These are phyloP conservation scores for Cutaneotrichosporon mucoides DNA, from an alignment of 1,284 basidiomycete genomes.

Conservation along the genomic window DNA sequence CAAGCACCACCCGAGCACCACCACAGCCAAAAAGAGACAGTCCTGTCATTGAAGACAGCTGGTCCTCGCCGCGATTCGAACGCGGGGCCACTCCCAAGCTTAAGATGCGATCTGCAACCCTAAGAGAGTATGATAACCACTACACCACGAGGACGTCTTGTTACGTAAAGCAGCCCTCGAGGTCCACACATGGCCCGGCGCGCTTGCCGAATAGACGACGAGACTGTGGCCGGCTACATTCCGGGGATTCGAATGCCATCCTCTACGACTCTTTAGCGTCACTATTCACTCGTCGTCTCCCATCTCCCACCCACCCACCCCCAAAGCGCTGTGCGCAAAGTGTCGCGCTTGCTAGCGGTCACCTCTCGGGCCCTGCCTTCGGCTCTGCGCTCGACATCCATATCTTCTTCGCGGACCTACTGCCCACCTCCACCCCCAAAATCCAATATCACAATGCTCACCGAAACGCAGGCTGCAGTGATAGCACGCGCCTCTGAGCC, in stretches of 20 bases:
- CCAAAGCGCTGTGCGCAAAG: too few relatives aligned
- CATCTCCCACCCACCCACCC: too few relatives aligned
- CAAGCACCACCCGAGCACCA: too few relatives aligned
- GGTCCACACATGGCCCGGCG: too few relatives aligned
- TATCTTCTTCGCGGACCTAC: background rate
- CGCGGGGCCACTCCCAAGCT: slow-evolving; percentile 1
- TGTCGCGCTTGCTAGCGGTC: too few relatives aligned
- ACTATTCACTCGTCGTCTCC: too few relatives aligned
- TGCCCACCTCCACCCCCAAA: background rate
- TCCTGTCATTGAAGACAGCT: background rate
- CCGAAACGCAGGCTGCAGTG: background rate
- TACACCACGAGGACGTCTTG: background rate
- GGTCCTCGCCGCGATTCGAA: slow-evolving; percentile 5
- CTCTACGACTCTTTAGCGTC: too few relatives aligned
- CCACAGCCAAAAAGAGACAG: background rate
- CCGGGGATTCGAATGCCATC: background rate
- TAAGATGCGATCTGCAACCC: background rate
- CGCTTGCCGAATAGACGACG: background rate
- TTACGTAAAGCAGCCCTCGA: background rate
- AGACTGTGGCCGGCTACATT: background rate
- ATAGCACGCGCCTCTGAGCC: slow-evolving; percentile 7
- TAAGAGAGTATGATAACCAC: slow-evolving; percentile 5
- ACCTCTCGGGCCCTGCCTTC: background rate
- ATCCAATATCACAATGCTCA: slow-evolving; percentile 21
- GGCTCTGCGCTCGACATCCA: background rate